These are phyloP conservation scores for Lachancea lanzarotensis DNA, from an alignment of 805 yeast species.

Conservation along the genomic window DNA sequence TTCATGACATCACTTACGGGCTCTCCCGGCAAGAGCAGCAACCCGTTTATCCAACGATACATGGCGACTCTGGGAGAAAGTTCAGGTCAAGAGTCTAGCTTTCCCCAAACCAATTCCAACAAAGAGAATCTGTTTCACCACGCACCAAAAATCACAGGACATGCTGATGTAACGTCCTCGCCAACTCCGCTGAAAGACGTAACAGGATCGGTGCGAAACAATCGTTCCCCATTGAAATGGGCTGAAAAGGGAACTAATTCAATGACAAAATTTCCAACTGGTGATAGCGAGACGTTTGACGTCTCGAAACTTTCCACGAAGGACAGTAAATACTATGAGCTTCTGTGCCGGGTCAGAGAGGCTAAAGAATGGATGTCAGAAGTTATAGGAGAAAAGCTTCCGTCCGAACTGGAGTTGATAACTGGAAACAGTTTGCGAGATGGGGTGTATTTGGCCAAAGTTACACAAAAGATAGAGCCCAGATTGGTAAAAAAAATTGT, in stretches of 20 bases:
- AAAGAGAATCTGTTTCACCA: constrained; percentile 18
- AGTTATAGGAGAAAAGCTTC: constrained; percentile 51
- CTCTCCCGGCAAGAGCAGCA: constrained; percentile 17
- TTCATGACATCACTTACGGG: constrained; percentile 16
- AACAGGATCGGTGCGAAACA: not conserved
- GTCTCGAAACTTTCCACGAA: constrained; percentile 6
- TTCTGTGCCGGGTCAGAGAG: constrained; percentile 71
- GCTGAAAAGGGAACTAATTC: no score
- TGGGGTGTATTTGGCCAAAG: constrained; percentile 79
- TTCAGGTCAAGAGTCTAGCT: not conserved
- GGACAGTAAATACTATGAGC: constrained; percentile 56
- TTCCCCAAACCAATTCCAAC: not conserved
- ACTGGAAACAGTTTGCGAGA: constrained; percentile 61
- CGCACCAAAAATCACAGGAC: constrained; percentile 7
- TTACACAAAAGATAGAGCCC: constrained; percentile 69
- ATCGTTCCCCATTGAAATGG: not conserved
- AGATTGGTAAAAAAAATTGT: constrained; percentile 47
- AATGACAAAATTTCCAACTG: not conserved
- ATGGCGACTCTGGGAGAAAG: constrained; percentile 19
- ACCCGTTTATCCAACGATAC: constrained; percentile 18
- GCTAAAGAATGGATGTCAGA: constrained; percentile 76
- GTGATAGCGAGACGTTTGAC: not conserved
- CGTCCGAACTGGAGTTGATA: constrained; percentile 48
- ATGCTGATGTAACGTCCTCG: not conserved
- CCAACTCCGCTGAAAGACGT: constrained; percentile 1